phyloP scores from a whole-genome alignment of 2,329 filamentous ascomycete genomes.

The Ophiostoma angusticollis region DNA sequence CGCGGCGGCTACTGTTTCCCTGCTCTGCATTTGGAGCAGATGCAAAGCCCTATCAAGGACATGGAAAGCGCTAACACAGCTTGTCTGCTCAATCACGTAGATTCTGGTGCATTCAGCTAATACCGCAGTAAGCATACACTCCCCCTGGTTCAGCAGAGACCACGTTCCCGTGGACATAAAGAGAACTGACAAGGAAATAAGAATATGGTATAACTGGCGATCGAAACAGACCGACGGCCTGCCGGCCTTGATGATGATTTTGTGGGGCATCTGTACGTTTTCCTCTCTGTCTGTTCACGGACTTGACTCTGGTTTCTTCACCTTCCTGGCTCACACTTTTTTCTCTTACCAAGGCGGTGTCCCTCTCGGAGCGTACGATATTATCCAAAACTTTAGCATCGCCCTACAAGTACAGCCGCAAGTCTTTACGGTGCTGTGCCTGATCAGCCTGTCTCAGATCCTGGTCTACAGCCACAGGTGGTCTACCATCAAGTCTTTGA shows the following conservation, averaged over 20 bases:
- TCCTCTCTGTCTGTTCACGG: too few relatives aligned
- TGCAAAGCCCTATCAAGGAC: too few relatives aligned
- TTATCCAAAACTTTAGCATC: conserved; percentile 30
- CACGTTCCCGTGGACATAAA: background rate
- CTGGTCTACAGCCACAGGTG: conserved; percentile 27
- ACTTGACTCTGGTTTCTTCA: too few relatives aligned
- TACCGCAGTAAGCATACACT: conserved; percentile 18
- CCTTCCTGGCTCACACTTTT: background rate
- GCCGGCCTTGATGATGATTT: conserved; percentile 46
- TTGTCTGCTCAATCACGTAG: too few relatives aligned
- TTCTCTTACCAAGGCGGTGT: conserved; percentile 21
- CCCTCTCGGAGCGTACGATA: conserved; percentile 27
- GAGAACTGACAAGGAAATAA: too few relatives aligned
- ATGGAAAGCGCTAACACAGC: too few relatives aligned
- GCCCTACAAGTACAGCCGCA: conserved; percentile 32
- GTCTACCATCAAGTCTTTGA: conserved; percentile 31
- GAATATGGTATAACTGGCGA: conserved; percentile 49
- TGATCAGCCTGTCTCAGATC: conserved; percentile 27
- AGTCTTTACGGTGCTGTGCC: conserved; percentile 26
- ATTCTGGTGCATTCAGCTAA: conserved; percentile 28
- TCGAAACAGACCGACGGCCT: conserved; percentile 49
- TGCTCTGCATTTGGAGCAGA: too few relatives aligned
- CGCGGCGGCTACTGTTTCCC: too few relatives aligned
- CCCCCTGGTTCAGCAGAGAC: background rate
- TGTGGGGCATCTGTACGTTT: conserved; percentile 52